A percentile compares a stretch with the other conserved stretches of the same genome.
Evolutionary conservation across 352 stramenopile species (phyloP).

Genomic region (Phytophthora tentaculata): DNA sequence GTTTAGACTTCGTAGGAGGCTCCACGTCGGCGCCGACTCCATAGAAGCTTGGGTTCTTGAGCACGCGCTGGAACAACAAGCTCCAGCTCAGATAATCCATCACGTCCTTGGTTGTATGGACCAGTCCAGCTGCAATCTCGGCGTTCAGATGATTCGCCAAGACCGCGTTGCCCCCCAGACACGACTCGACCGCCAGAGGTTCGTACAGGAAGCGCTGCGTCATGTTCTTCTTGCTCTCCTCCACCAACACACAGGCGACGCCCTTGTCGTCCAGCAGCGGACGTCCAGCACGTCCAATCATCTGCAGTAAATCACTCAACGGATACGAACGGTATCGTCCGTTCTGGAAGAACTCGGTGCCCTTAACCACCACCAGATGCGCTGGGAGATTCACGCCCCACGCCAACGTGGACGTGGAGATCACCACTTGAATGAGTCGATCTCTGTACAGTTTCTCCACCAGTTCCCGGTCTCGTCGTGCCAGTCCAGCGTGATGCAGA

Average conservation of each 20-base stretch:
- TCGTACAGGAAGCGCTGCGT: slow-evolving; percentile 98
- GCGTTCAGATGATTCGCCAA: slow-evolving; percentile 95
- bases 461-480: slow-evolving; percentile 91
- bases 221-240: slow-evolving; percentile 99
- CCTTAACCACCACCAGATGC: slow-evolving; percentile 99
- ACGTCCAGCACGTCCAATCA: slow-evolving; percentile 98
- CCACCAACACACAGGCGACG: slow-evolving; percentile 96
- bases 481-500: slow-evolving; percentile 95
- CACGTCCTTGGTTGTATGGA: slow-evolving; percentile 89
- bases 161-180: slow-evolving; percentile 86
- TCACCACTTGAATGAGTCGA: slow-evolving; percentile 96
- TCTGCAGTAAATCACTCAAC: slow-evolving; percentile 99
- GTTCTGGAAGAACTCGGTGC: slow-evolving; percentile 96
- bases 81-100: slow-evolving; percentile 98
- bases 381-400: slow-evolving; percentile 98
- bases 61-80: slow-evolving; percentile 95
- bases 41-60: slow-evolving; percentile 98
- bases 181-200: slow-evolving; percentile 97
- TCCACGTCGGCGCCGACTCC: slow-evolving; percentile 50
- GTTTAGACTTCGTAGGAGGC: slow-evolving; percentile 19
- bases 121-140: slow-evolving; percentile 93
- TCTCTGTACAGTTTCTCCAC: slow-evolving; percentile 97
- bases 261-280: slow-evolving; percentile 96
- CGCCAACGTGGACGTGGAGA: slow-evolving; percentile 93
- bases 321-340: slow-evolving; percentile 98